Conservation (phyloP, 139 green algal genomes). For the Coelastrella sp. region DNA sequence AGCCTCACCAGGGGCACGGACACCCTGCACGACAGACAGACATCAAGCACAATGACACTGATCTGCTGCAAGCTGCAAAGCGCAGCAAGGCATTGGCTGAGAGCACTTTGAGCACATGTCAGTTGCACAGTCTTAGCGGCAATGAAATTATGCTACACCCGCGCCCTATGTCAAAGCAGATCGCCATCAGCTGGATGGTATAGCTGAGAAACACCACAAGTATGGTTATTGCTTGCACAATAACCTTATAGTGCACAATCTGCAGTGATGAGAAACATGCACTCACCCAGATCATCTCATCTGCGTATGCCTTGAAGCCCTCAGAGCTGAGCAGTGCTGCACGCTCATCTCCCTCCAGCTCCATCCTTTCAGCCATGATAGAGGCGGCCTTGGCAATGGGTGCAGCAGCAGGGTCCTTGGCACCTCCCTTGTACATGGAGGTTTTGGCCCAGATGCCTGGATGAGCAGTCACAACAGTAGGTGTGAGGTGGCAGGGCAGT, state of each 20-base stretch:
- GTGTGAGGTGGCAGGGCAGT: neutral
- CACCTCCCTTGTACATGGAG: constrained; percentile 4
- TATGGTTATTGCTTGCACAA: neutral
- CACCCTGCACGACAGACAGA: constrained; percentile 24
- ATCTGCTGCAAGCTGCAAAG: neutral
- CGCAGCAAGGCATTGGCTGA: neutral
- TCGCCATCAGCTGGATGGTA: too few relatives aligned
- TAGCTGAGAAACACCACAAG: too few relatives aligned
- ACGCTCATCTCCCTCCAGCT: neutral
- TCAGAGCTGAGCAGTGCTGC: constrained; percentile 19
- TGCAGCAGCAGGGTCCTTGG: neutral
- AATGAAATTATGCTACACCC: too few relatives aligned
- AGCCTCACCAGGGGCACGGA: constrained; percentile 25
- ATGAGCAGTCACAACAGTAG: neutral
- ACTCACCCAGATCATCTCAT: constrained; percentile 35
- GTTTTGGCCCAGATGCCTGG: constrained; percentile 40
- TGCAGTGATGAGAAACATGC: neutral
- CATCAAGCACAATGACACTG: neutral
- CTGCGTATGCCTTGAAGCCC: constrained; percentile 14
- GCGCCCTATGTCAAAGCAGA: too few relatives aligned
- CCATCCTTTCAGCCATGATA: neutral
- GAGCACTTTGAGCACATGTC: neutral
- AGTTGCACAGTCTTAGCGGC: too few relatives aligned
- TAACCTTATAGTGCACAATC: neutral
- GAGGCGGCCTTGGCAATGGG: neutral